Conservation (phyloP, 768 basidiomycete genomes). For the Termitomyces heimii region DNA sequence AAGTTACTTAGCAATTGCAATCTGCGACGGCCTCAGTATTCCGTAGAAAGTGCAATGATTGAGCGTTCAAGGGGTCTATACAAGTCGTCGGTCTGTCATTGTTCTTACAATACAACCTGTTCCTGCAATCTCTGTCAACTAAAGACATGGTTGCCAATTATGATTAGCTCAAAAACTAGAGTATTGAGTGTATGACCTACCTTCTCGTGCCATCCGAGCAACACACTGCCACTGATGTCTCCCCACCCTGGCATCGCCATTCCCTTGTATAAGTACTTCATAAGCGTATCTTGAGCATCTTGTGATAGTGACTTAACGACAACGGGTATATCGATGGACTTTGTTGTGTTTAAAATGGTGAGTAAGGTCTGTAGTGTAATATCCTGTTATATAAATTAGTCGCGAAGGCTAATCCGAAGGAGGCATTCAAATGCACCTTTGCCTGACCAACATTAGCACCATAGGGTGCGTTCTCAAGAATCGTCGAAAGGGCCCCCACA, state of each 20-base stretch:
- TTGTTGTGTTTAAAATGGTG: conserved; percentile 91
- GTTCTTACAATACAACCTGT: conserved; percentile 91
- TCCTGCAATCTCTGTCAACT: conserved; percentile 93
- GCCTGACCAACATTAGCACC: conserved; percentile 85
- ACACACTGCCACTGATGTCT: conserved; percentile 54
- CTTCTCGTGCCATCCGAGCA: conserved; percentile 95
- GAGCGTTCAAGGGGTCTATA: conserved; percentile 22
- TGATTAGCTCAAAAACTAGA: conserved; percentile 13
- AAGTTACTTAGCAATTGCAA: background rate
- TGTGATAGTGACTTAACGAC: conserved; percentile 68
- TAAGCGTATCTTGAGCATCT: conserved; percentile 82
- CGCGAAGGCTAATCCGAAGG: background rate
- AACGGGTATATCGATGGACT: conserved; percentile 76
- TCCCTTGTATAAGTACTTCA: conserved; percentile 98
- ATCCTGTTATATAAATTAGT: conserved; percentile 38
- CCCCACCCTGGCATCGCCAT: conserved; percentile 69
- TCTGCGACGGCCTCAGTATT: background rate
- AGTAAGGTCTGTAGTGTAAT: conserved; percentile 76
- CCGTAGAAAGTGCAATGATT: background rate
- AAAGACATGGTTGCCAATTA: background rate
- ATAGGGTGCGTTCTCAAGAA: conserved; percentile 82
- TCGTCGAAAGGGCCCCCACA: conserved; percentile 59
- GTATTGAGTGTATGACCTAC: conserved; percentile 28
- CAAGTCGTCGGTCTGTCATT: conserved; percentile 55
- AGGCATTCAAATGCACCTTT: conserved; percentile 50